A percentile compares a stretch with the other conserved stretches of the same genome.
These are phyloP conservation scores for Trypanosoma melophagium DNA, from an alignment of 208 protist genomes.

Conservation along the genomic window DNA sequence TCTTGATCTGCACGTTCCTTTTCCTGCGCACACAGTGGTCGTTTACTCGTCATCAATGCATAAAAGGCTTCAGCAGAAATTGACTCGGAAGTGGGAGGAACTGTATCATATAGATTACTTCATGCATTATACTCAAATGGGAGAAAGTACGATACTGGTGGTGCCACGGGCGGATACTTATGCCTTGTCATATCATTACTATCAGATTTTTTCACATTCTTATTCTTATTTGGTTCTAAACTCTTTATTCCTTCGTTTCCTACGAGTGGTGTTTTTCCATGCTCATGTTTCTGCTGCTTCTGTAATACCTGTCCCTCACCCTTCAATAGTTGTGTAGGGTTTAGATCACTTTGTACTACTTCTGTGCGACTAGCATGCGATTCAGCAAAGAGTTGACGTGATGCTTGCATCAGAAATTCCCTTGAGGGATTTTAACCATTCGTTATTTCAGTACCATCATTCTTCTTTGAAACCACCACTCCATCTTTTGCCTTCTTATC, in stretches of 20 bases:
- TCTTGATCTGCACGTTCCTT: not conserved
- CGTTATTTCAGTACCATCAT: not conserved
- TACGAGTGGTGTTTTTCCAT: too few species aligned
- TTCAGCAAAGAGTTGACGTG: constrained; percentile 8
- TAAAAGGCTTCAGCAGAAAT: constrained; percentile 11
- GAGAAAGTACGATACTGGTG: not conserved
- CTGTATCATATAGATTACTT: not conserved
- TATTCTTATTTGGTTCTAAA: not conserved
- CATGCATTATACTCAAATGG: not conserved
- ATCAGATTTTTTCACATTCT: not conserved
- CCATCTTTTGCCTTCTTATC: not conserved
- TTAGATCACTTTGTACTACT: too few species aligned
- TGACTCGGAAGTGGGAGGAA: constrained; percentile 14
- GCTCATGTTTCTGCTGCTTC: not conserved
- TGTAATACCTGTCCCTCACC: not conserved
- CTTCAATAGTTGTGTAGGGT: not conserved
- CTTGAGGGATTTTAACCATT: constrained; percentile 8
- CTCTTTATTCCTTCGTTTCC: not conserved
- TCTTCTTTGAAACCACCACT: not conserved
- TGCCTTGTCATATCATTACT: not conserved
- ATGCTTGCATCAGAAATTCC: constrained; percentile 15
- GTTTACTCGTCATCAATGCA: constrained; percentile 6
- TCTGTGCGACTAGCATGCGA: not conserved
- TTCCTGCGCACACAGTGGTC: constrained; percentile 13
- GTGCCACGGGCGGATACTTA: not conserved